Evolutionary conservation across 495 filamentous ascomycete genomes (phyloP).

Genomic region (Daldinia grandis): DNA sequence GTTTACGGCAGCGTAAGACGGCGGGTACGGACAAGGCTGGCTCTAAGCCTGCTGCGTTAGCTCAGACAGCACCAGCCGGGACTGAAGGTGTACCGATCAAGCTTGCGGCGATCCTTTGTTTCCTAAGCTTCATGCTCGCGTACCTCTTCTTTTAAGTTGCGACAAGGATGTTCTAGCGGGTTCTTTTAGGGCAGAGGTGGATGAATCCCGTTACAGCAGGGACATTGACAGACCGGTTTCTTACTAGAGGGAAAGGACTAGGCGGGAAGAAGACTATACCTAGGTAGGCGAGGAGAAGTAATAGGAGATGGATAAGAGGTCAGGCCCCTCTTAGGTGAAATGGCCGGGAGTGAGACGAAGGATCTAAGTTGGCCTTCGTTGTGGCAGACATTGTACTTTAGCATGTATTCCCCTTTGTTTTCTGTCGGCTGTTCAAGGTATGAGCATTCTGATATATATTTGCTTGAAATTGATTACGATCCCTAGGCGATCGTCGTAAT

Average conservation of each 20-base stretch:
- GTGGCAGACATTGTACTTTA: conserved; percentile 37
- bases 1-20: conserved; percentile 75
- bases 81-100: conserved; percentile 86
- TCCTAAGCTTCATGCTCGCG: conserved; percentile 89
- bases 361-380: conserved; percentile 30
- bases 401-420: conserved; percentile 43
- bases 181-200: neutral
- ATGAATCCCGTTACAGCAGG: neutral
- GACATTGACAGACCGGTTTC: conserved; percentile 14
- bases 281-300: conserved; percentile 18
- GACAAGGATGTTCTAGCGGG: conserved; percentile 7
- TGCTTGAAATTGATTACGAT: conserved; percentile 17
- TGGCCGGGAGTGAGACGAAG: conserved; percentile 26
- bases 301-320: conserved; percentile 18
- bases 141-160: conserved; percentile 85
- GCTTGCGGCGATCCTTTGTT: conserved; percentile 81
- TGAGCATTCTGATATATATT: conserved; percentile 40
- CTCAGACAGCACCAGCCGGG: conserved; percentile 63
- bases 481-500: conserved; percentile 13
- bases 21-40: conserved; percentile 48
- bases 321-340: conserved; percentile 1
- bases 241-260: conserved; percentile 3
- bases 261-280: conserved; percentile 6
- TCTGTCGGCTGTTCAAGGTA: conserved; percentile 19
- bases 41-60: conserved; percentile 57